Percentiles rank a stretch among this genome's conserved stretches.
phyloP scores from a whole-genome alignment of 2,329 filamentous ascomycete species.

The Exserohilum turcica region DNA sequence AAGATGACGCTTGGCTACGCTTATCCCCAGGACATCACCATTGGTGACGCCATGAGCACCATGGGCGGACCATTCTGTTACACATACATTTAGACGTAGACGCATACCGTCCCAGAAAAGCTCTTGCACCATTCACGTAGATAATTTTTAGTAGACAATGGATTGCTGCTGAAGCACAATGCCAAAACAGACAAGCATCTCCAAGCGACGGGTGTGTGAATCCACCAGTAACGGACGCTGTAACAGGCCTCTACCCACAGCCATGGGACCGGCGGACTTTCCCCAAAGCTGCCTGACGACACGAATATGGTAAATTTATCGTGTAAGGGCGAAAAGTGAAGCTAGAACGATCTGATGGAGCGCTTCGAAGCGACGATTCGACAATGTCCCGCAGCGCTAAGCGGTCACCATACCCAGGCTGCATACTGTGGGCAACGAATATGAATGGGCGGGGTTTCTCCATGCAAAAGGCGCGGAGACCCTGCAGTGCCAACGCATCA shows the following conservation, averaged over 20 bases:
- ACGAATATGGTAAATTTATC: not conserved
- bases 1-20: slow-evolving; percentile 48
- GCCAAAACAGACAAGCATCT: slow-evolving; percentile 1
- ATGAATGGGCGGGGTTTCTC: slow-evolving; percentile 22
- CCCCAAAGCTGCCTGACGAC: not conserved
- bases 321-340: not conserved
- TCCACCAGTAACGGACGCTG: not conserved
- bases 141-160: slow-evolving; percentile 10
- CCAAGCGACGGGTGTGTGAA: not conserved
- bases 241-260: not conserved
- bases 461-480: slow-evolving; percentile 18
- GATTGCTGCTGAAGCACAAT: not conserved
- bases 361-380: slow-evolving; percentile 21
- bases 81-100: slow-evolving; percentile 45
- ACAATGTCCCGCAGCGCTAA: slow-evolving; percentile 24
- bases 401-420: slow-evolving; percentile 25
- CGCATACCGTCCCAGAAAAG: not conserved
- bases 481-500: slow-evolving; percentile 46
- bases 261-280: not conserved
- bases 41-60: slow-evolving; percentile 52
- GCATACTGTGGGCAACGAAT: slow-evolving; percentile 13
- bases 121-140: slow-evolving; percentile 3
- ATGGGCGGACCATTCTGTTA: slow-evolving; percentile 56
- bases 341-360: slow-evolving; percentile 10
- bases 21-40: slow-evolving; percentile 39